Conservation (phyloP, 2,329 filamentous ascomycete species). For the Arthrobotrys musiformis region DNA sequence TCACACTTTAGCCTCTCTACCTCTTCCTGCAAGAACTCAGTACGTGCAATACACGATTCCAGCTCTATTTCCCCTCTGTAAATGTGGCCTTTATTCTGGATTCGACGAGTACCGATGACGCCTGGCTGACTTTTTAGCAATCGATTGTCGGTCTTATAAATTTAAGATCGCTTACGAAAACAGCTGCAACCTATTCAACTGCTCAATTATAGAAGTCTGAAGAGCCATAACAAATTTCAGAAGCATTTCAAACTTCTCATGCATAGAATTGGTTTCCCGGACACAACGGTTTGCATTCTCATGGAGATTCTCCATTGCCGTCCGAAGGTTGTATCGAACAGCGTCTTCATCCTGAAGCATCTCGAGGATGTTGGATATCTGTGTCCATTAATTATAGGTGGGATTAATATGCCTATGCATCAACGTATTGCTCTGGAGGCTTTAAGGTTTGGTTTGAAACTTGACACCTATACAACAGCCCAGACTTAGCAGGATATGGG, state of each 20-base stretch:
- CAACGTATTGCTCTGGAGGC: no score
- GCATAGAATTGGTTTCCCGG: conserved; percentile 20
- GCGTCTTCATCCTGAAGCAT: conserved; percentile 42
- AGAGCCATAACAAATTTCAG: conserved; percentile 38
- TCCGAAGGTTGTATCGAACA: conserved; percentile 27
- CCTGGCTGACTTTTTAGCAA: not conserved
- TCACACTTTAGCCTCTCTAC: conserved; percentile 1
- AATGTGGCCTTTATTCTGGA: conserved; percentile 1
- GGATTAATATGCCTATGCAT: not conserved
- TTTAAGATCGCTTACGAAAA: no score
- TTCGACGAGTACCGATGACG: conserved; percentile 14
- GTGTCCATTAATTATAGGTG: not conserved
- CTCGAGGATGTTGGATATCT: conserved; percentile 44
- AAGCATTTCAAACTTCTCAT: conserved; percentile 26
- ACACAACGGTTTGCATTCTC: conserved; percentile 34
- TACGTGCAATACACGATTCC: conserved; percentile 5
- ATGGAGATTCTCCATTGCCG: conserved; percentile 36
- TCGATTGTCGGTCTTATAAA: not conserved
- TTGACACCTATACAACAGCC: not conserved
- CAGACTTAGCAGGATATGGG: not conserved
- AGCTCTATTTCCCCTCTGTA: conserved; percentile 17
- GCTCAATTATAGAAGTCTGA: conserved; percentile 23
- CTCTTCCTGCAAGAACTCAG: conserved; percentile 11
- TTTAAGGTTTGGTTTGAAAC: no score
- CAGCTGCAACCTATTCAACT: not conserved